Evolutionary conservation across 148 eudicot genomes (phyloP), one percentile per base, ranked within the genome.

Genomic region (Cornus controversa): DNA sequence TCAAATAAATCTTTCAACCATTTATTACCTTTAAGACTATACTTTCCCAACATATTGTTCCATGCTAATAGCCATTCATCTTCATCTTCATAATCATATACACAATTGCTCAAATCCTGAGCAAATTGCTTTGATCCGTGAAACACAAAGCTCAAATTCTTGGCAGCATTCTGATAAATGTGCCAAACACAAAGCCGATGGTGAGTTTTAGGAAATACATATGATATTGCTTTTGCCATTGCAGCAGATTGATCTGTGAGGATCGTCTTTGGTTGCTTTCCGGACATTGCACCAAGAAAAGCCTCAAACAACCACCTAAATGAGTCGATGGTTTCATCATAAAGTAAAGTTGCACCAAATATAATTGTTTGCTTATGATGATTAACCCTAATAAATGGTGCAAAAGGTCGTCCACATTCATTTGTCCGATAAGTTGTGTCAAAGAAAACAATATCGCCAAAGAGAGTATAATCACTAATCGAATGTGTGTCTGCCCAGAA

Each of bases 371-470:
- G n/a, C n/a, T n/a, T n/a, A n/a, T 68, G 72, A 53, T 77, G 36
- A 54, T 79, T 73, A 8, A 79, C 25, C 1, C 73, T 54, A 23
- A 79, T 29, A 66, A 79, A 79, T 18, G 66, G 9, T 7, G 54
- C 73, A 27, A 77, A 24, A 13, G 72, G 77, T 7, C 72, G 34
- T 18, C 22, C 37, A 5, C 73, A 72, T 5, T 66, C 31, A 22
- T 73, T 66, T 66, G 71, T 72, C 14, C 73, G 57, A 50, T 29
- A 79, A 1, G 82, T 79, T 9, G 77, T 79, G 47, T 79, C 76
- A 57, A 77, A 77, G 18, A 1, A 20, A 18, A 69, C 68, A 1
- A 28, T 45, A 69, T 77, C 69, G 0, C 69, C 69, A 66, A n/a
- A 66, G 0, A 11, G 16, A 23, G 27, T 8, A 68, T 68, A 68